Conservation (phyloP, 257 asterid genomes). For the Solanum gandarillasii region DNA sequence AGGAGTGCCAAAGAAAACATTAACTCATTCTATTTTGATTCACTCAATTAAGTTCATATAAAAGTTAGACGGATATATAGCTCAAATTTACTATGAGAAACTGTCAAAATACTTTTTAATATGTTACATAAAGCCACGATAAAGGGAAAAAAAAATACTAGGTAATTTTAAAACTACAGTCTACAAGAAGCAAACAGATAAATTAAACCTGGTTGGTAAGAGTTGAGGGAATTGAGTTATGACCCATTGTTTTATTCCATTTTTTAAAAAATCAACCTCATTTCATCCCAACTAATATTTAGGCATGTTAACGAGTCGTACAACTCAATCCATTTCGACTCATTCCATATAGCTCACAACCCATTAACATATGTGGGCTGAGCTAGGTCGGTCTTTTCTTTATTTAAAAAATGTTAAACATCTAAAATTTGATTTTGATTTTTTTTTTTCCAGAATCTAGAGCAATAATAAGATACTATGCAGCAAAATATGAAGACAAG, state of each 20-base stretch:
- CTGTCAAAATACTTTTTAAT: not conserved
- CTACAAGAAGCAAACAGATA: not conserved
- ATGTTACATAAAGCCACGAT: not conserved
- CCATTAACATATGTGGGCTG: not conserved
- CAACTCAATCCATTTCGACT: not conserved
- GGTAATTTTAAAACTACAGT: not conserved
- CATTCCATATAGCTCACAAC: not conserved
- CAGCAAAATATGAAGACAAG: conserved; percentile 35
- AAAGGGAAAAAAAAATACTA: not conserved
- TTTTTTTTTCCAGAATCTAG: conserved; percentile 42
- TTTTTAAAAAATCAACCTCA: not conserved
- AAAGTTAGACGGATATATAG: not conserved
- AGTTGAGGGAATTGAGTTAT: not conserved
- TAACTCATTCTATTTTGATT: not conserved
- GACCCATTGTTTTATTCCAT: not conserved
- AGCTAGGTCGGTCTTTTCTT: not conserved
- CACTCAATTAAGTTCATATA: not conserved
- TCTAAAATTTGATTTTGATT: not conserved
- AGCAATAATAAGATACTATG: conserved; percentile 79
- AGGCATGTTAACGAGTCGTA: not conserved
- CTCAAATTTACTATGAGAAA: not conserved
- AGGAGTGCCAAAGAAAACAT: not conserved
- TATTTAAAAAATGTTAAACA: not conserved
- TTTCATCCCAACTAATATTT: not conserved
- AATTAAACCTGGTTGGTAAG: not conserved